phyloP scores from a whole-genome alignment of 2,329 filamentous ascomycete species.

The Fusarium irregulare region DNA sequence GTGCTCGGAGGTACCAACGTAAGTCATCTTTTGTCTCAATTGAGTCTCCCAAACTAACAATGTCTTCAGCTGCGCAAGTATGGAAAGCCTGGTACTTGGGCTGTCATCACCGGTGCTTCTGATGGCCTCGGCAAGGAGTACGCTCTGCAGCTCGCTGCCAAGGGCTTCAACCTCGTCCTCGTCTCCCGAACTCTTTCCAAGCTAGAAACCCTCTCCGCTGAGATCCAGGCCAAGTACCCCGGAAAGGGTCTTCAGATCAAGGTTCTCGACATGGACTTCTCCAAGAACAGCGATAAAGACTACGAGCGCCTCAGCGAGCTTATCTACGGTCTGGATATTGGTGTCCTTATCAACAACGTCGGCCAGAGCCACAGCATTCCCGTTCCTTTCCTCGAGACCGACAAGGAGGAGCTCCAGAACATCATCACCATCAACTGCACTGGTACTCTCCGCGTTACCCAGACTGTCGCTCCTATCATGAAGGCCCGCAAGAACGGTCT shows the following conservation, averaged over 20 bases:
- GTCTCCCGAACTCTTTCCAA: constrained; percentile 96
- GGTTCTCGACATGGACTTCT: constrained; percentile 91
- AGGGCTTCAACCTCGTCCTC: constrained; percentile 94
- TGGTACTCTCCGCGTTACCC: constrained; percentile 88
- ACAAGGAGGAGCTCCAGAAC: constrained; percentile 81
- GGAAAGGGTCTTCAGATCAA: constrained; percentile 74
- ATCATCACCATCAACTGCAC: constrained; percentile 97
- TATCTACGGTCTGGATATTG: constrained; percentile 80
- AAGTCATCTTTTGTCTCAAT: constrained; percentile 45
- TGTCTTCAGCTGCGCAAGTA: constrained; percentile 80
- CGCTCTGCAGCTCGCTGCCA: constrained; percentile 85
- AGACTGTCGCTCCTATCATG: constrained; percentile 87
- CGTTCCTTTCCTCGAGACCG: constrained; percentile 85
- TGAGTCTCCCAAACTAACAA: background rate
- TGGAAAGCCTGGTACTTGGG: constrained; percentile 92
- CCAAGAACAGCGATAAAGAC: constrained; percentile 80
- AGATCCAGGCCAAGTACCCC: constrained; percentile 78
- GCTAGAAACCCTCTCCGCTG: constrained; percentile 78
- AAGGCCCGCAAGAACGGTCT: constrained; percentile 85
- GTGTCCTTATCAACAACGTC: constrained; percentile 95
- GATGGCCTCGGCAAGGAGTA: constrained; percentile 98
- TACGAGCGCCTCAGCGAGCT: constrained; percentile 78
- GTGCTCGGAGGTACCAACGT: constrained; percentile 73
- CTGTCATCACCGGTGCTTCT: constrained; percentile 91
- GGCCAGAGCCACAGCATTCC: constrained; percentile 94